phyloP scores from a whole-genome alignment of 192 early-diverging fungal genomes.

The Oehlia diaphana region DNA sequence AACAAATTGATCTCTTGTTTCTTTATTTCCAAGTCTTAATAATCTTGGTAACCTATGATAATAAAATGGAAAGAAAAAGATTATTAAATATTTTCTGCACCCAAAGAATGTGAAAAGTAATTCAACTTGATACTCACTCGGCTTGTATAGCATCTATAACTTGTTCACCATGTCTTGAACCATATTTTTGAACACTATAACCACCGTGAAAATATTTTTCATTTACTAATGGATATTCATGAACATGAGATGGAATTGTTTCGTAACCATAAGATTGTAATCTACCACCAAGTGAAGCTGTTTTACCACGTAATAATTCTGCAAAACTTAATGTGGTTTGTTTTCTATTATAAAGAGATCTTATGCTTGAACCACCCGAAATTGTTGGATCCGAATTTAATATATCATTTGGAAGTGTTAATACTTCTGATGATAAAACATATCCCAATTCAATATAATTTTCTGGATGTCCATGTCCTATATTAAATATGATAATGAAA shows the following conservation, averaged over 20 bases:
- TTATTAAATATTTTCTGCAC: too few relatives aligned
- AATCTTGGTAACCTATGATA: too few relatives aligned
- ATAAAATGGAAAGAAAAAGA: too few relatives aligned
- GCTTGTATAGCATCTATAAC: slow-evolving; percentile 4
- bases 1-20: background rate
- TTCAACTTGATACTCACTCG: background rate
- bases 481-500: background rate
- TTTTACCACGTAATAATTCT: background rate
- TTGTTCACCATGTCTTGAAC: background rate
- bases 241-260: slow-evolving; percentile 13
- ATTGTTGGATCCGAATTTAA: background rate
- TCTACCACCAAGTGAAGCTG: slow-evolving; percentile 1
- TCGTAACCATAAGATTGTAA: slow-evolving; percentile 18
- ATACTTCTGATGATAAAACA: background rate
- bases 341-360: too few relatives aligned
- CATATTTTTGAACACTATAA: slow-evolving; percentile 13
- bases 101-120: too few relatives aligned
- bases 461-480: slow-evolving; percentile 10
- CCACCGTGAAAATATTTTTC: slow-evolving; percentile 7
- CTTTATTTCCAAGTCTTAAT: too few relatives aligned
- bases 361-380: too few relatives aligned
- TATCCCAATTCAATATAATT: slow-evolving; percentile 22
- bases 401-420: background rate
- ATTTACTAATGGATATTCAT: background rate
- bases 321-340: background rate